A percentile compares a stretch with the other conserved stretches of the same genome.
phyloP scores from a whole-genome alignment of 345 rosid species.

The Bruguiera gymnorhiza region DNA sequence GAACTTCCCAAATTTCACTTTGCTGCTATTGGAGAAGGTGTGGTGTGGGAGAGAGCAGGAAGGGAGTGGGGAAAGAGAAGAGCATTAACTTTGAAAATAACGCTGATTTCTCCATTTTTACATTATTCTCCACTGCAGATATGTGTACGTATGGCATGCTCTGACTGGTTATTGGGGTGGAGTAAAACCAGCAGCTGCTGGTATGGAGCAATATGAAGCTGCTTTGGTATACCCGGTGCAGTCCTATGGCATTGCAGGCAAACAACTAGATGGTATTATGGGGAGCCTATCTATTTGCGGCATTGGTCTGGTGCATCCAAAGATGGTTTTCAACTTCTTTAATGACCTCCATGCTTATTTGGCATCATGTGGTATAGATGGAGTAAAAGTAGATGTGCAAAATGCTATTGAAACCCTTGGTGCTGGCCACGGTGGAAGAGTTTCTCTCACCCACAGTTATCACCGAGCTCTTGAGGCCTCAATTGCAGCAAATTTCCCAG shows the following conservation, averaged over 20 bases:
- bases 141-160: constrained; percentile 95
- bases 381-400: constrained; percentile 96
- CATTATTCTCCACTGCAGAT: constrained; percentile 26
- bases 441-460: constrained; percentile 84
- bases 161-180: constrained; percentile 99
- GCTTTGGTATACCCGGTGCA: constrained; percentile 84
- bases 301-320: constrained; percentile 89
- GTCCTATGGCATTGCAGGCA: constrained; percentile 83
- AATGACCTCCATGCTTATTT: constrained; percentile 91
- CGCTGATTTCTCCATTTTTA: neutral
- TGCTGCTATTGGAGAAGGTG: neutral
- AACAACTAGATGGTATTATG: constrained; percentile 93
- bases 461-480: constrained; percentile 91
- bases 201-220: constrained; percentile 93
- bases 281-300: constrained; percentile 88
- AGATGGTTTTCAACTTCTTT: constrained; percentile 91
- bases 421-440: constrained; percentile 95
- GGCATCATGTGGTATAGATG: constrained; percentile 93
- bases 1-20: too few relatives aligned
- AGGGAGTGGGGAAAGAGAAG: too few relatives aligned
- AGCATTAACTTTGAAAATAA: too few relatives aligned
- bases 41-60: too few relatives aligned
- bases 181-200: constrained; percentile 85
- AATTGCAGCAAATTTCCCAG: constrained; percentile 67
- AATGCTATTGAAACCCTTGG: constrained; percentile 95